Evolutionary conservation across 2,329 filamentous ascomycete species (phyloP).

Genomic region (Beauveria medogensis): DNA sequence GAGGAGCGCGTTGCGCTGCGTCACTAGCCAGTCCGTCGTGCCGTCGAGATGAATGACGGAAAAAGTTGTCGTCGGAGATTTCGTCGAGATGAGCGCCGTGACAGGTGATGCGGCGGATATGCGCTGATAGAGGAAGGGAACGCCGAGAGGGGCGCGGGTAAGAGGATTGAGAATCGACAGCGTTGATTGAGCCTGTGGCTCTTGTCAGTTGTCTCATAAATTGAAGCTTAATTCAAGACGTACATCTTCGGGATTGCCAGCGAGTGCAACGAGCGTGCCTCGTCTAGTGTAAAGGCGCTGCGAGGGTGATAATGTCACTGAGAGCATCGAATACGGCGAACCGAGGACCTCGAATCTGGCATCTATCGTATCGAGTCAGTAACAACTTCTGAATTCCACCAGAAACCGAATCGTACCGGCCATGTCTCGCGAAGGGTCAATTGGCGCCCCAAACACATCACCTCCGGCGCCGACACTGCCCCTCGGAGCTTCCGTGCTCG

Average conservation of each 20-base stretch:
- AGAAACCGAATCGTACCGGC: conserved; percentile 34
- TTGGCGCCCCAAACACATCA: conserved; percentile 48
- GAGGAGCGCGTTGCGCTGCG: conserved; percentile 79
- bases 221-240: conserved; percentile 15
- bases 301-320: conserved; percentile 84
- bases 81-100: conserved; percentile 81
- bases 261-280: conserved; percentile 83
- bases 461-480: conserved; percentile 24
- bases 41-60: conserved; percentile 85
- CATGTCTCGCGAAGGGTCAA: conserved; percentile 37
- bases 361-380: conserved; percentile 46
- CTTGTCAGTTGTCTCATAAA: neutral
- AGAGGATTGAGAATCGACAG: conserved; percentile 81
- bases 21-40: conserved; percentile 88
- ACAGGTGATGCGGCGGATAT: conserved; percentile 82
- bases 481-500: conserved; percentile 46
- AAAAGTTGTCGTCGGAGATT: conserved; percentile 79
- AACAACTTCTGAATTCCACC: neutral
- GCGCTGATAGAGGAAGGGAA: conserved; percentile 92
- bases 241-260: conserved; percentile 86
- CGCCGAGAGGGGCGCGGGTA: conserved; percentile 67
- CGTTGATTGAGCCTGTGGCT: conserved; percentile 69
- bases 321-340: conserved; percentile 85
- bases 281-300: conserved; percentile 88
- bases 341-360: conserved; percentile 92